Conservation (phyloP, 2,329 filamentous ascomycete species). For the Thyridium curvatum region DNA sequence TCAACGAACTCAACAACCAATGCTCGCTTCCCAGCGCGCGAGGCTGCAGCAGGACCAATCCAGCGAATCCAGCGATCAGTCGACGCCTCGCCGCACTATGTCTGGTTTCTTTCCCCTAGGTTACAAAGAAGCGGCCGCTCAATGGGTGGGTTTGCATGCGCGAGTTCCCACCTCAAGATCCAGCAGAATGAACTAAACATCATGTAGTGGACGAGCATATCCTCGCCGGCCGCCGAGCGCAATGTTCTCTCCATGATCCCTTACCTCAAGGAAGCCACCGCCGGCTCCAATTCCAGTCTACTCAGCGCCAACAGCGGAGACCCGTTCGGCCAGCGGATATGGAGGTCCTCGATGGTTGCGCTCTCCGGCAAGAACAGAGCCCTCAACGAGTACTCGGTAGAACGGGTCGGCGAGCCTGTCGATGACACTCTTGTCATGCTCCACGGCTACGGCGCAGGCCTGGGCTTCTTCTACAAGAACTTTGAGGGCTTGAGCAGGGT, state of each 20-base stretch:
- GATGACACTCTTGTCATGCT: constrained; percentile 91
- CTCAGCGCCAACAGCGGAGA: constrained; percentile 49
- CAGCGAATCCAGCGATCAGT: constrained; percentile 5
- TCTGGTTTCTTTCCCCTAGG: constrained; percentile 70
- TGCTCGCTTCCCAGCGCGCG: constrained; percentile 14
- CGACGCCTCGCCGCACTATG: constrained; percentile 31
- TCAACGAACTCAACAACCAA: constrained; percentile 9
- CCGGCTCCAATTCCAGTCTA: constrained; percentile 21
- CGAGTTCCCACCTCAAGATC: constrained; percentile 3
- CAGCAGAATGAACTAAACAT: constrained; percentile 4
- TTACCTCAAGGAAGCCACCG: constrained; percentile 68
- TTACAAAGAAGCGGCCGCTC: constrained; percentile 84
- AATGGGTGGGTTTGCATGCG: constrained; percentile 63
- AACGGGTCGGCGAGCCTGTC: constrained; percentile 70
- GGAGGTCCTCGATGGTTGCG: constrained; percentile 79
- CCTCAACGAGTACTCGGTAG: constrained; percentile 88
- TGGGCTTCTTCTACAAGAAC: constrained; percentile 98
- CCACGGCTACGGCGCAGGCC: constrained; percentile 91
- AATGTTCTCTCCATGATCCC: constrained; percentile 83
- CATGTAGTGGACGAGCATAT: constrained; percentile 73
- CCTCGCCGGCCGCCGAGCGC: constrained; percentile 78
- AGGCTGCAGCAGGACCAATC: constrained; percentile 3
- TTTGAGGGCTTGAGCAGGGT: constrained; percentile 80
- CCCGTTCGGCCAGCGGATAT: constrained; percentile 77
- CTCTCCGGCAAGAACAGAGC: constrained; percentile 80